Conservation (phyloP, 805 yeast species). For the Crinitomyces ghanaensis region DNA sequence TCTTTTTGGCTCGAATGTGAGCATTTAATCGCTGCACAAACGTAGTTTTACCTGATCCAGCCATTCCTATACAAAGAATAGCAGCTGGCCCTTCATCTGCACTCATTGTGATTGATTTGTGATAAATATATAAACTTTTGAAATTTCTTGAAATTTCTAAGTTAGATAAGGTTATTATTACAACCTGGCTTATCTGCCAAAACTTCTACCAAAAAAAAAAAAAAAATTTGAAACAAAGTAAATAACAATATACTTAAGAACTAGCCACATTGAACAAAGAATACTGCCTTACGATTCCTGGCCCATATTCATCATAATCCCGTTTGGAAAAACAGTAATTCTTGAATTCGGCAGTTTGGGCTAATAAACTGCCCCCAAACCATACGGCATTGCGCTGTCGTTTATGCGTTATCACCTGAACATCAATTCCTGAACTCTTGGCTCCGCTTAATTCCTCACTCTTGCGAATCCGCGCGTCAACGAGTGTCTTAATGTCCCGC, state of each 20-base stretch:
- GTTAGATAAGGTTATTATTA: not conserved
- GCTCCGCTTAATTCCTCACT: slow-evolving; percentile 65
- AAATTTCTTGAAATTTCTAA: not conserved
- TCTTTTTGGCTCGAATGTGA: slow-evolving; percentile 54
- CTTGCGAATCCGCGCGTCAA: slow-evolving; percentile 73
- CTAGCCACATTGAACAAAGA: slow-evolving; percentile 86
- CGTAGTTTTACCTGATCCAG: slow-evolving; percentile 90
- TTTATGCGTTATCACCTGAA: slow-evolving; percentile 92
- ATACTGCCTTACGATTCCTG: slow-evolving; percentile 94
- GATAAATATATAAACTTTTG: not conserved
- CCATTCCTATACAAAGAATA: slow-evolving; percentile 51
- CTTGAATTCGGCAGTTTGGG: slow-evolving; percentile 94
- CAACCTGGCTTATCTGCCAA: no score
- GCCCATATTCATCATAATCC: slow-evolving; percentile 97
- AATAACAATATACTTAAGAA: no score
- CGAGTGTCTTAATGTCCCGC: slow-evolving; percentile 80
- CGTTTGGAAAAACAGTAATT: slow-evolving; percentile 94
- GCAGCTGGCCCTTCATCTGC: slow-evolving; percentile 21
- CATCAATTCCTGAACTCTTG: slow-evolving; percentile 88
- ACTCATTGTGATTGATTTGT: slow-evolving; percentile 1
- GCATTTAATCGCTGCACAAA: slow-evolving; percentile 92
- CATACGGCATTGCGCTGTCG: slow-evolving; percentile 98
- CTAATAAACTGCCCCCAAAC: slow-evolving; percentile 96
- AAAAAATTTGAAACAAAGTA: not conserved
- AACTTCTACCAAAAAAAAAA: not conserved